Conservation (phyloP, 306 rosid genomes). For the Cucurbita moschata region DNA sequence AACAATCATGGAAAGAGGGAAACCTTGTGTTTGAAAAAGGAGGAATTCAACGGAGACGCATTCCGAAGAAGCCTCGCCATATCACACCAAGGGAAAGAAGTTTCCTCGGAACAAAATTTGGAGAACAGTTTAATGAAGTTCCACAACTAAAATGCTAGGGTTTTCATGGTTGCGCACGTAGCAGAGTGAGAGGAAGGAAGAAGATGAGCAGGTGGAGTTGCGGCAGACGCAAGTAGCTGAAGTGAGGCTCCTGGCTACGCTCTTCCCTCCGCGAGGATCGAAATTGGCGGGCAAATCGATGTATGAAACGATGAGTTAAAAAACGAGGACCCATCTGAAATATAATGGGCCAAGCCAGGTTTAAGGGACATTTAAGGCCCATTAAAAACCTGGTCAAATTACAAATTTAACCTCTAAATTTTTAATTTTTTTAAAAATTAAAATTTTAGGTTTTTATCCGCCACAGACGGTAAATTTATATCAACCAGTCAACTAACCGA, state of each 20-base stretch:
- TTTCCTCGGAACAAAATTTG: neutral
- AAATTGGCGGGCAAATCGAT: neutral
- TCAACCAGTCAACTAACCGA: too few species aligned
- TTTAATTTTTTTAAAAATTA: too few species aligned
- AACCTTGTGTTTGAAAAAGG: neutral
- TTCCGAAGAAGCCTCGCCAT: neutral
- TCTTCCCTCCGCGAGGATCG: neutral
- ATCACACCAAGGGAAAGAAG: neutral
- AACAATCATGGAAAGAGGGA: neutral
- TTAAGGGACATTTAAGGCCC: neutral
- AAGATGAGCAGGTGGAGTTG: neutral
- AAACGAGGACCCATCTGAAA: neutral
- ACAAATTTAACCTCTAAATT: too few species aligned
- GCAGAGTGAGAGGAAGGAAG: neutral
- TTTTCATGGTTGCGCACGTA: neutral
- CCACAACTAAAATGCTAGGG: neutral
- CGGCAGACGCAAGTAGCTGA: neutral
- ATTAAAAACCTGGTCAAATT: too few species aligned
- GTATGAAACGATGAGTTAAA: neutral
- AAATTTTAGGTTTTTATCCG: too few species aligned
- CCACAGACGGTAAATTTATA: too few species aligned
- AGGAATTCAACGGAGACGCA: neutral
- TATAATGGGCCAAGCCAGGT: neutral
- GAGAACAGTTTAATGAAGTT: neutral
- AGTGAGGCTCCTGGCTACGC: neutral